phyloP scores from a whole-genome alignment of 2,329 filamentous ascomycete genomes.

The Falciphora oryzae region DNA sequence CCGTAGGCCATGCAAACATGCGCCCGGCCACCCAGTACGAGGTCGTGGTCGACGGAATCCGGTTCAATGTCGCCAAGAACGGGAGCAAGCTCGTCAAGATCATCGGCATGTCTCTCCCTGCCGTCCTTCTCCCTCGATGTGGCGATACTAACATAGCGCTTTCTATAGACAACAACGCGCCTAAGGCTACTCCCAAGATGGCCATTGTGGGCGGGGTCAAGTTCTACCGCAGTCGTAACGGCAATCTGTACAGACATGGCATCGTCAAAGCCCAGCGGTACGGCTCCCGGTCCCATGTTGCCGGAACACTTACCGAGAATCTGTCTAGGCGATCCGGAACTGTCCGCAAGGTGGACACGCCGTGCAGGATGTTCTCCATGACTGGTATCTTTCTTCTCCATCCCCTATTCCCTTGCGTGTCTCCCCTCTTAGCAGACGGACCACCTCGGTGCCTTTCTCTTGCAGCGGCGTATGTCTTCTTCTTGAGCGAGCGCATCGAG shows the following conservation, averaged over 20 bases:
- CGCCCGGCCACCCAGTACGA: constrained; percentile 38
- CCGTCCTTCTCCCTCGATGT: neutral
- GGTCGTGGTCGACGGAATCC: constrained; percentile 64
- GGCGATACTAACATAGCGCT: neutral
- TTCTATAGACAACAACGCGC: constrained; percentile 42
- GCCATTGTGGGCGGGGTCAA: constrained; percentile 68
- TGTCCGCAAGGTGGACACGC: constrained; percentile 64
- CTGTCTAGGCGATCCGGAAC: constrained; percentile 40
- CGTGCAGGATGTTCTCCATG: constrained; percentile 66
- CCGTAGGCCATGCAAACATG: neutral
- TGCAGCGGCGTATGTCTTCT: neutral
- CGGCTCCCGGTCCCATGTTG: constrained; percentile 28
- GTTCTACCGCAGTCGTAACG: constrained; percentile 81
- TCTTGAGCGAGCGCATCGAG: neutral
- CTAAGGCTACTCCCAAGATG: constrained; percentile 67
- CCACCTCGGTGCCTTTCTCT: neutral
- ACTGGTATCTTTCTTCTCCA: constrained; percentile 48
- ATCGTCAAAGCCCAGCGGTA: constrained; percentile 73
- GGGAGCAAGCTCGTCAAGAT: constrained; percentile 78
- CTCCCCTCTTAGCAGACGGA: constrained; percentile 5
- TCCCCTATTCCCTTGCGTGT: constrained; percentile 6
- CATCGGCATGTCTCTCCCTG: constrained; percentile 50
- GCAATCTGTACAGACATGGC: constrained; percentile 75
- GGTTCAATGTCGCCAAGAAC: constrained; percentile 66
- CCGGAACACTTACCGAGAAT: constrained; percentile 33